Base-by-base conservation (phyloP, 257 asterid species). In the Ballota nigra region DNA sequence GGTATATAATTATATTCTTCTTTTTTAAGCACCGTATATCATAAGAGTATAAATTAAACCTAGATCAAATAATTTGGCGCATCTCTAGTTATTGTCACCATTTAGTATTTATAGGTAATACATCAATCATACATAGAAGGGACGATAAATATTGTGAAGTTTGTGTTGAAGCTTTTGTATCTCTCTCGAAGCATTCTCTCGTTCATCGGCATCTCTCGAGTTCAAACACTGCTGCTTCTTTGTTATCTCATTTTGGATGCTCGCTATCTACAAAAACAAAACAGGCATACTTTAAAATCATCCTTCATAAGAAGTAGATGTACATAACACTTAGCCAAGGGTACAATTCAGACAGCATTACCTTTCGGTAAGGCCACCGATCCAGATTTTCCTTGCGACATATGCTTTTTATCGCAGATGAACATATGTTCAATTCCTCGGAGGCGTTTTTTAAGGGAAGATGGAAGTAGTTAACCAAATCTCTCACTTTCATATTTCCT, bases 291-390 rank as follows among this genome's bases (percentile, higher is more conserved):
- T 41, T 3, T n/a, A n/a, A n/a, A n/a, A n/a, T n/a, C n/a, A n/a
- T 9, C 15, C 13, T 9, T 1, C 3, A 38, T 43, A 45, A 45
- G 53, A 45, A 45, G 20, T 4, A n/a, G 22, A 47, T 47, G 55
- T 47, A 40, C 22, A 5, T 0, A 6, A 38, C 10, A 10, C 19
- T 18, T 7, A 63, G 59, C 3, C 56, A 9, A 55, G 0, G 11
- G 34, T 16, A 16, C 10, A 70, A 47, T 45, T 0, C 19, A 7
- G 1, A 36, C 45, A 13, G 1, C 52, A 43, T 13, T 19, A 89
- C 94, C 94, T 82, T 83, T 83, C 92, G 72, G 28, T 81, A 66
- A 0, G 96, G 95, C 96, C 96, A 90, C 73, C 89, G 88, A 5
- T 0, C 0, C 78, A 91, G 26, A 61, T 90, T 92, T 75, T 41